Conservation (phyloP, 2,329 filamentous ascomycete species). For the Fonsecaea monophora region DNA sequence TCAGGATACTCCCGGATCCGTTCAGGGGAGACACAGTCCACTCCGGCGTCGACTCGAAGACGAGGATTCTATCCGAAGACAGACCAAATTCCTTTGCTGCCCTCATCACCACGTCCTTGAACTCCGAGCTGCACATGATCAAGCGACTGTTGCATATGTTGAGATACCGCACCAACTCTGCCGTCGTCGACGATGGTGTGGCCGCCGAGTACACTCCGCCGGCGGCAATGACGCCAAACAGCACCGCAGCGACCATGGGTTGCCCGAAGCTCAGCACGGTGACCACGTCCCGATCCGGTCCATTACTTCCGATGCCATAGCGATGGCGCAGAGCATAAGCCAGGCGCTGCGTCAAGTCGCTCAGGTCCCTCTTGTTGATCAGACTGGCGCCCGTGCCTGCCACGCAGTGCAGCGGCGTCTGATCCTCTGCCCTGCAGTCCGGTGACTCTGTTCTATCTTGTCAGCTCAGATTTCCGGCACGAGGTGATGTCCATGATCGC, state of each 20-base stretch:
- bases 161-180: constrained; percentile 60
- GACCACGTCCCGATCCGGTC: constrained; percentile 61
- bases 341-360: constrained; percentile 58
- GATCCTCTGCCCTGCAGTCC: too few relatives aligned
- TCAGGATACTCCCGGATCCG: too few relatives aligned
- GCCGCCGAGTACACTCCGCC: constrained; percentile 67
- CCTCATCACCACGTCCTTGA: constrained; percentile 55
- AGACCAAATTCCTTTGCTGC: constrained; percentile 58
- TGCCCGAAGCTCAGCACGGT: constrained; percentile 65
- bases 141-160: constrained; percentile 51
- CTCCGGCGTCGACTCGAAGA: constrained; percentile 56
- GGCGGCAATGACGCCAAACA: constrained; percentile 65
- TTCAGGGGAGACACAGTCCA: constrained; percentile 14
- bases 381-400: too few relatives aligned
- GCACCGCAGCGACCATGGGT: constrained; percentile 60
- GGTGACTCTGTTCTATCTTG: too few relatives aligned
- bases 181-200: constrained; percentile 57
- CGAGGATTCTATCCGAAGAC: constrained; percentile 55
- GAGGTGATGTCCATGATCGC: too few relatives aligned
- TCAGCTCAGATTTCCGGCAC: too few relatives aligned
- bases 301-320: constrained; percentile 60
- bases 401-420: too few relatives aligned
- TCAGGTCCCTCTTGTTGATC: constrained; percentile 58
- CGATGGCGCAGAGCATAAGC: constrained; percentile 62
- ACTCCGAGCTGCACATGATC: constrained; percentile 57